Base-by-base conservation (phyloP, 1,284 basidiomycete genomes). In the Tremellales sp. region DNA sequence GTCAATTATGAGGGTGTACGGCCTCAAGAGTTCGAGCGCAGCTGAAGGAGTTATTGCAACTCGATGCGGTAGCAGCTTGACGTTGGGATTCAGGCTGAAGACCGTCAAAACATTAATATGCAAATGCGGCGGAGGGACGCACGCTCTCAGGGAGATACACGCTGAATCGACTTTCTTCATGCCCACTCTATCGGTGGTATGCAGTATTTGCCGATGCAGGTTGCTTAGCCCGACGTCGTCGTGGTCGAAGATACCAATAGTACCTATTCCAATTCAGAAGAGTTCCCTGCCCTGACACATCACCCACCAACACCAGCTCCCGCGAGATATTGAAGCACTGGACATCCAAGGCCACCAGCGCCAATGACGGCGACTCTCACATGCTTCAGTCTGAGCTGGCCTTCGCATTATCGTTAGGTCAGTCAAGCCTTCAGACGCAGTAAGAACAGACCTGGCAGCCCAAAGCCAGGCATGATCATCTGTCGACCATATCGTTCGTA, bases 311-410 rank as follows among this genome's bases (percentile, higher is more conserved):
- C 79, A 26, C 95, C 95, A 12, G 89, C 86, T 6, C 90, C 86
- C 6, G 83, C 89, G 8, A 98, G 81, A 68, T 98, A 97, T 63
- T 95, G 90, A 32, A 98, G 76, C 10, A 88, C 87, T 32, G 95
- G 94, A 69, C 95, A 98, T 12, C 95, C 95, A 6, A 99, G 78
- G 3, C 94, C 95, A 0, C 95, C 95, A 2, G 93, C 94, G 16
- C 95, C 95, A 4, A 98, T 81, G 1, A 98, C 88, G 2, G 85
- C 82, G 0, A 95, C 83, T 3, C 83, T 83, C 0, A 91, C 81
- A 5, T 75, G 59, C 49, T 83, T 81, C 8, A 99, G 75, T 60
- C 82, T 86, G 18, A 91, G 70, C 72, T 99, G 95, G 21, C 86
- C 92, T 53, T 22, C 51, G 51, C 26, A 9, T n/a, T 27, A 9